Evolutionary conservation across 1,284 basidiomycete genomes (phyloP).

Genomic region (Ganoderma lingzhi): DNA sequence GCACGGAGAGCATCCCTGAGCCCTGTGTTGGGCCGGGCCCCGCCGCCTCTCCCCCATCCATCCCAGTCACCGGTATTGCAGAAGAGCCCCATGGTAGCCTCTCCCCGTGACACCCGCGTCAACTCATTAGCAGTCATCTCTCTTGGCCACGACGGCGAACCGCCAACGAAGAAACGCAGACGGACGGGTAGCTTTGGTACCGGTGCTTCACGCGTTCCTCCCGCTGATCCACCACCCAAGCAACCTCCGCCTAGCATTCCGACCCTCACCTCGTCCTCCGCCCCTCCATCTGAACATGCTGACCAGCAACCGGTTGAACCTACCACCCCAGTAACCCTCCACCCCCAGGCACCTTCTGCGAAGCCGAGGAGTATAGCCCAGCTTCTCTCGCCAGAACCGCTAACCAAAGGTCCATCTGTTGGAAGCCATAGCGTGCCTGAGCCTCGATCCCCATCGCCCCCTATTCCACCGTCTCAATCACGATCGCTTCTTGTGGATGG

Average conservation of each 20-base stretch:
- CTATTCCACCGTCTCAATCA: background rate
- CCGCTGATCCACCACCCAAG: background rate
- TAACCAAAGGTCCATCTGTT: background rate
- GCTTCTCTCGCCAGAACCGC: conserved; percentile 18
- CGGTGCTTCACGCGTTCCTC: conserved; percentile 1
- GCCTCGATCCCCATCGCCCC: background rate
- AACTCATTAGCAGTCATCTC: conserved; percentile 30
- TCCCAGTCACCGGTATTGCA: conserved; percentile 29
- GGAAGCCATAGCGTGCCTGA: background rate
- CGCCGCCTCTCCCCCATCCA: conserved; percentile 22
- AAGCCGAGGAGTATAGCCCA: conserved; percentile 24
- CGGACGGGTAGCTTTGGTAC: conserved; percentile 25
- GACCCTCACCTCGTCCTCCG: background rate
- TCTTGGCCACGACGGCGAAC: conserved; percentile 32
- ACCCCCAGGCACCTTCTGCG: background rate
- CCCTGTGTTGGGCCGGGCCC: conserved; percentile 35
- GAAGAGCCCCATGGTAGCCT: conserved; percentile 25
- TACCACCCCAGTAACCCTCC: conserved; percentile 2
- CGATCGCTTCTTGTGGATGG: background rate
- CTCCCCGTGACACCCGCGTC: conserved; percentile 29
- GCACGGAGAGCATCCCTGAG: conserved; percentile 35
- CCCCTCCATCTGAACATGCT: background rate
- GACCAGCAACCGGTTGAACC: conserved; percentile 1
- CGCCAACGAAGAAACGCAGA: conserved; percentile 34
- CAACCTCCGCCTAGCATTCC: background rate